A percentile compares a stretch with the other conserved stretches of the same genome.
Conservation (phyloP, 2,329 filamentous ascomycete genomes). For the Beauveria sp. region DNA sequence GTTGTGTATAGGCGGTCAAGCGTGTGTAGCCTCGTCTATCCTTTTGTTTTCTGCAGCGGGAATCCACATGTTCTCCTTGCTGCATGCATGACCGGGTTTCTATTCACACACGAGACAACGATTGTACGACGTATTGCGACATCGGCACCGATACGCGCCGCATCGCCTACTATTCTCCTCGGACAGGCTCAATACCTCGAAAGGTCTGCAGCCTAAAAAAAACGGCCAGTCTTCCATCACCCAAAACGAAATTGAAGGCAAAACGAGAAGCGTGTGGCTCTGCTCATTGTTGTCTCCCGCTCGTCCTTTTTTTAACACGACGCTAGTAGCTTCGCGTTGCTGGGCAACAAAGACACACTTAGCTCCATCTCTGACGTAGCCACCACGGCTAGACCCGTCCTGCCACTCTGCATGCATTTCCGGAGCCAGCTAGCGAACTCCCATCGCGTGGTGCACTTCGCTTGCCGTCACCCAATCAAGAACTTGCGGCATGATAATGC, state of each 20-base stretch:
- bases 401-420: not conserved
- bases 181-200: not conserved
- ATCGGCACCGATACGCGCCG: not conserved
- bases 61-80: not conserved
- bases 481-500: not conserved
- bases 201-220: not conserved
- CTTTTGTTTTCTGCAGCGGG: constrained; percentile 1
- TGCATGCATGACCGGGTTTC: not conserved
- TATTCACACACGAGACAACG: not conserved
- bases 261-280: not conserved
- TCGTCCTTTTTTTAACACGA: not conserved
- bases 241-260: too few relatives aligned
- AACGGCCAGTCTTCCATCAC: not conserved
- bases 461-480: not conserved
- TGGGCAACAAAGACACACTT: not conserved
- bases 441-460: not conserved
- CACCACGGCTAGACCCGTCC: constrained; percentile 8
- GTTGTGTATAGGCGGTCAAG: constrained; percentile 1
- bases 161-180: too few relatives aligned
- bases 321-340: not conserved
- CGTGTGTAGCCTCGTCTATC: not conserved
- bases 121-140: not conserved
- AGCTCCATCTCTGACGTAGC: constrained; percentile 1
- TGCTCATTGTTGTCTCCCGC: not conserved
- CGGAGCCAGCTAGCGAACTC: not conserved